Conservation (phyloP, 2,329 filamentous ascomycete genomes). For the Fusarium compactum region DNA sequence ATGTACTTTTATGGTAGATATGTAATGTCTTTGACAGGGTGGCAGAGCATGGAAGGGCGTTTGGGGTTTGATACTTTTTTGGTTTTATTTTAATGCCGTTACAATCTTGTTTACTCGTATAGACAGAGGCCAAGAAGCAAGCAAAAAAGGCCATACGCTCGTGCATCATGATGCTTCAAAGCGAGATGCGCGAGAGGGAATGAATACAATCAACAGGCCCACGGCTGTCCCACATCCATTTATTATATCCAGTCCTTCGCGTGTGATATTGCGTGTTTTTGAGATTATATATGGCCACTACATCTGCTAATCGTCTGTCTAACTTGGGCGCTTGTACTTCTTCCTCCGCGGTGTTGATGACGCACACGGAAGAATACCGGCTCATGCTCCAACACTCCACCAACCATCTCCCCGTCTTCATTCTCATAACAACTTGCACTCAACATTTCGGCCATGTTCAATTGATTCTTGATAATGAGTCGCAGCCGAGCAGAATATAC, state of each 20-base stretch:
- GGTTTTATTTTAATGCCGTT: conserved; percentile 18
- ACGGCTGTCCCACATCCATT: conserved; percentile 35
- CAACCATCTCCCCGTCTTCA: conserved; percentile 34
- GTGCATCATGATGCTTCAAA: conserved; percentile 42
- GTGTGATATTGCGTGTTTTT: conserved; percentile 1
- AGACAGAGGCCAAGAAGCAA: conserved; percentile 43
- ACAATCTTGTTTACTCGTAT: conserved; percentile 41
- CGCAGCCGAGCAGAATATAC: conserved; percentile 46
- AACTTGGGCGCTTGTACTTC: background rate
- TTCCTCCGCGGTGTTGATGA: conserved; percentile 19
- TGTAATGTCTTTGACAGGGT: conserved; percentile 46
- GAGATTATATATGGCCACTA: background rate
- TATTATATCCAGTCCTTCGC: background rate
- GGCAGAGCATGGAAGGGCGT: conserved; percentile 49
- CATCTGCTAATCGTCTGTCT: background rate
- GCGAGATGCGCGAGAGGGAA: conserved; percentile 33
- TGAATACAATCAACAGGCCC: conserved; percentile 41
- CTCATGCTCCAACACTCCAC: conserved; percentile 38
- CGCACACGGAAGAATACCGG: conserved; percentile 40
- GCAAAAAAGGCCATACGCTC: conserved; percentile 28
- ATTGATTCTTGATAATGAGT: conserved; percentile 49
- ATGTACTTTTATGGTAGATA: conserved; percentile 48
- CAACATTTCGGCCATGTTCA: conserved; percentile 43
- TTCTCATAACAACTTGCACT: conserved; percentile 19
- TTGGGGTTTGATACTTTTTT: conserved; percentile 35